These are phyloP conservation scores for Fusarium begoniae DNA, from an alignment of 2,329 filamentous ascomycete genomes.

Conservation along the genomic window DNA sequence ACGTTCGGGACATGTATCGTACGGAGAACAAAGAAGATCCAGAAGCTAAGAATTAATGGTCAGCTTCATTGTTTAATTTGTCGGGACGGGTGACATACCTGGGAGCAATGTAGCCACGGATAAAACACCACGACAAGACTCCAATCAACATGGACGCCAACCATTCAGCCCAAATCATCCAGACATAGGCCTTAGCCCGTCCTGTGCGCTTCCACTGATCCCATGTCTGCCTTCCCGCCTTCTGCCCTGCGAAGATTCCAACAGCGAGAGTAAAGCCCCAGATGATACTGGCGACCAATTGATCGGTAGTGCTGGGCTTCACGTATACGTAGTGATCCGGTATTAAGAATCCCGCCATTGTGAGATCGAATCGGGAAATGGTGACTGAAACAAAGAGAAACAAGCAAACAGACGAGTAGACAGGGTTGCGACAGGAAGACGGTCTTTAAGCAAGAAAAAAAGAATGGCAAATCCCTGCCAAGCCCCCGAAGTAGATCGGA, in stretches of 20 bases:
- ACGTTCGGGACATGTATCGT: neutral
- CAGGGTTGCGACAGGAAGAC: neutral
- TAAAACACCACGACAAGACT: slow-evolving; percentile 32
- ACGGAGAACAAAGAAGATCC: slow-evolving; percentile 34
- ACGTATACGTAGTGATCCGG: slow-evolving; percentile 30
- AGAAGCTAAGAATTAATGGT: slow-evolving; percentile 22
- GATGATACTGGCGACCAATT: slow-evolving; percentile 38
- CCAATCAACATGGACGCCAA: slow-evolving; percentile 29
- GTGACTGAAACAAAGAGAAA: neutral
- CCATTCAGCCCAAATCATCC: slow-evolving; percentile 40
- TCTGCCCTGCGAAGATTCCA: slow-evolving; percentile 29
- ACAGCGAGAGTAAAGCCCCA: slow-evolving; percentile 39
- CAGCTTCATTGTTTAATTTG: neutral
- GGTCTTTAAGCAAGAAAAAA: neutral
- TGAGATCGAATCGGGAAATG: neutral
- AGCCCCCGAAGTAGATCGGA: neutral
- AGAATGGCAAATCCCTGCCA: neutral
- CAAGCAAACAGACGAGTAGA: neutral
- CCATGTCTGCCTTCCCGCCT: slow-evolving; percentile 35
- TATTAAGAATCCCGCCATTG: slow-evolving; percentile 23
- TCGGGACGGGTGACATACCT: slow-evolving; percentile 11
- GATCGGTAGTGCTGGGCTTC: slow-evolving; percentile 20
- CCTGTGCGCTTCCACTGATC: slow-evolving; percentile 23
- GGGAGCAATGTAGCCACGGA: slow-evolving; percentile 28
- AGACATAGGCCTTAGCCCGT: slow-evolving; percentile 26